Evolutionary conservation across 2,329 filamentous ascomycete genomes (phyloP).

Genomic region (Pseudocercospora ulei): DNA sequence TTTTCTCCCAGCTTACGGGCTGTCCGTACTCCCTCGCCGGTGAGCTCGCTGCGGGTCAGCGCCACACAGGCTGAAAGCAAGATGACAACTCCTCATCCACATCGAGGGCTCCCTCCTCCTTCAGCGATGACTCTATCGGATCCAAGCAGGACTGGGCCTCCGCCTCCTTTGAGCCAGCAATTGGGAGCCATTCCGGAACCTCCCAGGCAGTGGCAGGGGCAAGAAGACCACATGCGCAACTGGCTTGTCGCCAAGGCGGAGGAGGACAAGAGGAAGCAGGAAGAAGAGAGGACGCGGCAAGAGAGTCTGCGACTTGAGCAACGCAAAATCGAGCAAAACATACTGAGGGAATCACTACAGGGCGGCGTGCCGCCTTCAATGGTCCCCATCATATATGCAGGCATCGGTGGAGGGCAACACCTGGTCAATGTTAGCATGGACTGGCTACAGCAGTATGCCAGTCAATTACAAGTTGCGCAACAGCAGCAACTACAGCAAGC

Average conservation of each 20-base stretch:
- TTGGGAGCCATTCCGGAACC: constrained; percentile 37
- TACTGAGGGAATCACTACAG: constrained; percentile 46
- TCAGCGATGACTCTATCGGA: constrained; percentile 46
- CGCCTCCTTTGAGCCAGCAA: constrained; percentile 34
- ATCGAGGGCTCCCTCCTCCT: constrained; percentile 47
- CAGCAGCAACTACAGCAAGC: constrained; percentile 29
- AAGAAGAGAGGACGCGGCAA: constrained; percentile 47
- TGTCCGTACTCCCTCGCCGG: constrained; percentile 31
- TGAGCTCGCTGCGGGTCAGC: constrained; percentile 38
- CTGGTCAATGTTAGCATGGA: constrained; percentile 44
- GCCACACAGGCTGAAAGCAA: constrained; percentile 31
- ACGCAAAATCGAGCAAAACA: constrained; percentile 45
- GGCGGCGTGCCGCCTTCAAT: constrained; percentile 45
- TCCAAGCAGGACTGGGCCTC: constrained; percentile 36
- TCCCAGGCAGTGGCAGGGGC: constrained; percentile 42
- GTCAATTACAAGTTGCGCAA: constrained; percentile 37
- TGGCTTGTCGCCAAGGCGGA: constrained; percentile 45
- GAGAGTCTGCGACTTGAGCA: constrained; percentile 44
- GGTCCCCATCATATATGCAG: constrained; percentile 47
- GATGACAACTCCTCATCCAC: constrained; percentile 46
- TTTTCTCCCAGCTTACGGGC: constrained; percentile 37
- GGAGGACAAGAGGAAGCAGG: constrained; percentile 46
- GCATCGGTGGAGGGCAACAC: constrained; percentile 41
- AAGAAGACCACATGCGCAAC: constrained; percentile 46
- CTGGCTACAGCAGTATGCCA: constrained; percentile 44